phyloP scores from a whole-genome alignment of 768 basidiomycete genomes.

The Postia placenta region DNA sequence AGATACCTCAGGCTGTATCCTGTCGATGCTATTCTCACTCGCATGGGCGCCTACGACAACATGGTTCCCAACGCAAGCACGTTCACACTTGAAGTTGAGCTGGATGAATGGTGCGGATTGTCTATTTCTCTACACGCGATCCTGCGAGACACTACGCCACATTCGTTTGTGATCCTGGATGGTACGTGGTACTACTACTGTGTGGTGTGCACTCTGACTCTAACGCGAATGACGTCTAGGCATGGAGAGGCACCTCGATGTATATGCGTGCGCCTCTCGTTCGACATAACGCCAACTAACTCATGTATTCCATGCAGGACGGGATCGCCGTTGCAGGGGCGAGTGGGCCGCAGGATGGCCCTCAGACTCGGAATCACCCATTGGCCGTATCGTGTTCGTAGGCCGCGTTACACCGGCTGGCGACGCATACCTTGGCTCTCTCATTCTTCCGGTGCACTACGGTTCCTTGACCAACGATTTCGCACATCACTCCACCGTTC shows the following conservation, averaged over 20 bases:
- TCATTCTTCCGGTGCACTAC: slow-evolving; percentile 99
- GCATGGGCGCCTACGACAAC: slow-evolving; percentile 99
- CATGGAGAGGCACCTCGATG: too few species aligned
- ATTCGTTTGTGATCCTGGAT: slow-evolving; percentile 93
- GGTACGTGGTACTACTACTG: slow-evolving; percentile 40
- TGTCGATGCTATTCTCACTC: slow-evolving; percentile 86
- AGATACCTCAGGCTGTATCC: slow-evolving; percentile 77
- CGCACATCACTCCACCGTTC: slow-evolving; percentile 84
- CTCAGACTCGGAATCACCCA: background rate
- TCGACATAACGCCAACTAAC: too few species aligned
- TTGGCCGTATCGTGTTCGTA: too few species aligned
- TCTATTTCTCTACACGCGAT: slow-evolving; percentile 81
- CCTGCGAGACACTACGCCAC: slow-evolving; percentile 87
- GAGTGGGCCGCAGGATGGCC: background rate
- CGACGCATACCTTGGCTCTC: slow-evolving; percentile 85
- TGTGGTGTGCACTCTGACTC: background rate
- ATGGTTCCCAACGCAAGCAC: slow-evolving; percentile 94
- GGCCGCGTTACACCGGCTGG: slow-evolving; percentile 94
- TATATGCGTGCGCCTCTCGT: slow-evolving; percentile 50
- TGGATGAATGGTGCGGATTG: slow-evolving; percentile 83
- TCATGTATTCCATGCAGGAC: too few species aligned
- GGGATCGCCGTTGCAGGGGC: background rate
- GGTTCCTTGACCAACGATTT: slow-evolving; percentile 94
- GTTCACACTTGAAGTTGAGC: slow-evolving; percentile 97
- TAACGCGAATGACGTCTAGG: too few species aligned